Percentiles rank a stretch among this genome's conserved stretches.
Conservation (phyloP, 202 grass and related monocot species). For the Setaria italica region DNA sequence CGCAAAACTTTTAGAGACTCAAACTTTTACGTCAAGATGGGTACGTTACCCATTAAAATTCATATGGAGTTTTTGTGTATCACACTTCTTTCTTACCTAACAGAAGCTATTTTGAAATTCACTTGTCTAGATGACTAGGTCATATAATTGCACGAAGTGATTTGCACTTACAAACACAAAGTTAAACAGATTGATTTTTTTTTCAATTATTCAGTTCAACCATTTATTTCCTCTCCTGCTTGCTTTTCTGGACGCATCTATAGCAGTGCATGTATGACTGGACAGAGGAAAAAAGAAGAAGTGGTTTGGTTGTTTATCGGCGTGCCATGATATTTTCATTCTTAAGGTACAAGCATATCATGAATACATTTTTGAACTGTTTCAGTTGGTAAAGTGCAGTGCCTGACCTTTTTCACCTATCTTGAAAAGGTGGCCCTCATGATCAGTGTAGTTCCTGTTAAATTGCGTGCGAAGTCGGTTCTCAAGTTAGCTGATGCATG, state of each 20-base stretch:
- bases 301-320: too few species aligned
- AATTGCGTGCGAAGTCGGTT: neutral
- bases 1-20: neutral
- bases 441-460: neutral
- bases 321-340: too few species aligned
- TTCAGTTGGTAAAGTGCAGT: neutral
- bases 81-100: neutral
- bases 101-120: neutral
- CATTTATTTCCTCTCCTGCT: neutral
- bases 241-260: neutral
- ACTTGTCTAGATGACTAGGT: neutral
- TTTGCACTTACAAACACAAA: neutral
- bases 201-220: neutral
- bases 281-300: too few species aligned
- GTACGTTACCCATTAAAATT: neutral
- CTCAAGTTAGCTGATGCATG: conserved; percentile 28
- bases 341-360: too few species aligned
- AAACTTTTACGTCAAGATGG: neutral
- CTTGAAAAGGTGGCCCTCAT: neutral
- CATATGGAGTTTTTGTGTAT: neutral
- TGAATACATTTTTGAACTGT: neutral
- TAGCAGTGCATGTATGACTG: neutral
- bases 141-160: neutral
- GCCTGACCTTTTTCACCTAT: neutral
- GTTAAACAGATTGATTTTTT: neutral